Percentiles rank a stretch among this genome's conserved stretches.
phyloP scores from a whole-genome alignment of 1,139 yeast species.

The Diutina siamensis region DNA sequence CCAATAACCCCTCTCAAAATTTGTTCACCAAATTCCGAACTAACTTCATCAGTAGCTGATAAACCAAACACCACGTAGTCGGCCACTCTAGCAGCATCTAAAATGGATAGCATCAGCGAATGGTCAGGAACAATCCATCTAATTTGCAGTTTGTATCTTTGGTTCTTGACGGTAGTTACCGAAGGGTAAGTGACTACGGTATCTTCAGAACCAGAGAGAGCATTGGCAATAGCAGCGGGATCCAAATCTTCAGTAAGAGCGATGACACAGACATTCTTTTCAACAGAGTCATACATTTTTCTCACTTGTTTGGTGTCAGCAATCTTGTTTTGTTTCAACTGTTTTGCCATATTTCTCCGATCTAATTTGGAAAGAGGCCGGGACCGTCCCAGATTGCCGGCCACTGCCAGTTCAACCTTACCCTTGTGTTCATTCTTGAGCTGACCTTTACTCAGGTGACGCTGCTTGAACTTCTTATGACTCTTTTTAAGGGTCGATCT shows the following conservation, averaged over 20 bases:
- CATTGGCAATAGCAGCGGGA: conserved; percentile 39
- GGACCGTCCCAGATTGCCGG: conserved; percentile 21
- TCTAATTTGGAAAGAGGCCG: conserved; percentile 45
- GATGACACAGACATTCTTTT: conserved; percentile 70
- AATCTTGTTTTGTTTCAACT: conserved; percentile 65
- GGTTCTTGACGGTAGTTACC: conserved; percentile 37
- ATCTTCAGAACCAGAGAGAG: conserved; percentile 25
- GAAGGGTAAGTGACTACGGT: conserved; percentile 29
- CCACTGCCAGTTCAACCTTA: conserved; percentile 55
- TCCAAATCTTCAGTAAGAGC: conserved; percentile 68
- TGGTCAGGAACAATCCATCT: conserved; percentile 70
- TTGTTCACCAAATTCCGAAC: conserved; percentile 70
- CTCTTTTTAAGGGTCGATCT: conserved; percentile 72
- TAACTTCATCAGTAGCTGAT: conserved; percentile 79
- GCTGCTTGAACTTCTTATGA: conserved; percentile 83
- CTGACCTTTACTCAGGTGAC: conserved; percentile 85
- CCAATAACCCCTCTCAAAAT: conserved; percentile 77
- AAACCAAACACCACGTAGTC: conserved; percentile 83
- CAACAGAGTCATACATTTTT: conserved; percentile 75
- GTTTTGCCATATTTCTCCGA: conserved; percentile 71
- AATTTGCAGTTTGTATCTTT: conserved; percentile 63
- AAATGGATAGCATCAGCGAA: conserved; percentile 49
- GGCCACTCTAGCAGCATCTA: conserved; percentile 83
- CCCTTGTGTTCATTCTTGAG: conserved; percentile 74
- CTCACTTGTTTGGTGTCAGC: conserved; percentile 38